phyloP scores from a whole-genome alignment of 2,329 filamentous ascomycete species.

The Raffaelea ambrosiae region DNA sequence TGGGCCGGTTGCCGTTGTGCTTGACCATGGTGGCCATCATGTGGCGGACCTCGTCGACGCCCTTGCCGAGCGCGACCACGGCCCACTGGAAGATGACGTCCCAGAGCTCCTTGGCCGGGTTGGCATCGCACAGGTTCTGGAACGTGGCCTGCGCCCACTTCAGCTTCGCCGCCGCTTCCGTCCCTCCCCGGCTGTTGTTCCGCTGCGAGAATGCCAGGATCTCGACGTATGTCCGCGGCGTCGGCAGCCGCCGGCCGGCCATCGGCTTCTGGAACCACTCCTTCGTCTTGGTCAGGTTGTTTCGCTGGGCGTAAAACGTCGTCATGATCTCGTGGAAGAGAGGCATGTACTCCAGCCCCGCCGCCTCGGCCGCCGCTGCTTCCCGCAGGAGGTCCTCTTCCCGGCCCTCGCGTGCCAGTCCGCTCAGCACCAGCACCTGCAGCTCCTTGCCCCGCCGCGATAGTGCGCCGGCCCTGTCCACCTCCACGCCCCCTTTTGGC shows the following conservation, averaged over 20 bases:
- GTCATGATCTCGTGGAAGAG: conserved; percentile 47
- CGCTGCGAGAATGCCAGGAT: conserved; percentile 49
- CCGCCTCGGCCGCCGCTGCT: conserved; percentile 23
- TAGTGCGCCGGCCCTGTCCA: conserved; percentile 1
- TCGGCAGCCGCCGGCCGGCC: conserved; percentile 28
- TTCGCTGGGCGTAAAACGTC: conserved; percentile 49
- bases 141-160: conserved; percentile 57
- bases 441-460: conserved; percentile 21
- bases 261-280: conserved; percentile 57
- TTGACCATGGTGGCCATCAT: conserved; percentile 63
- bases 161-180: conserved; percentile 25
- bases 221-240: conserved; percentile 37
- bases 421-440: conserved; percentile 47
- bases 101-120: conserved; percentile 49
- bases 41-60: conserved; percentile 61
- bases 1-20: conserved; percentile 33
- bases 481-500: conserved; percentile 2
- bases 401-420: conserved; percentile 52
- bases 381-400: conserved; percentile 50
- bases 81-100: conserved; percentile 71
- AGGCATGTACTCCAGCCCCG: conserved; percentile 34
- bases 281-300: conserved; percentile 53
- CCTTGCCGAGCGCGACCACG: conserved; percentile 58
- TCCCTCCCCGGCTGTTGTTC: background rate
- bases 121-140: conserved; percentile 34